Conservation (phyloP, 257 asterid genomes). For the Salvia splendens region DNA sequence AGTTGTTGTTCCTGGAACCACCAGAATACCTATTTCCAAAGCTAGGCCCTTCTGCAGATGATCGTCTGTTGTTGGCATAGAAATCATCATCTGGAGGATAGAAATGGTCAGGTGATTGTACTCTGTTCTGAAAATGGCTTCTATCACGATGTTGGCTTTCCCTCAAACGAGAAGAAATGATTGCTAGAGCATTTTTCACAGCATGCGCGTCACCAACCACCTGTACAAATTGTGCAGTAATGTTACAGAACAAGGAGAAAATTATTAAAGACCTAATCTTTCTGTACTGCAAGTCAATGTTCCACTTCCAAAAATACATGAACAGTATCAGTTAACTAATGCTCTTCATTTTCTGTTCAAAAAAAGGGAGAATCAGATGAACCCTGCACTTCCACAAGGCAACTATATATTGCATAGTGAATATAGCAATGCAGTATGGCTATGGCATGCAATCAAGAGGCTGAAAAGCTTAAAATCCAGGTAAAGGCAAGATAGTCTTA, state of each 20-base stretch:
- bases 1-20: conserved; percentile 55
- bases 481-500: conserved; percentile 6
- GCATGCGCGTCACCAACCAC: conserved; percentile 81
- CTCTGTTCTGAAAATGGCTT: conserved; percentile 56
- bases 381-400: conserved; percentile 24
- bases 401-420: conserved; percentile 14
- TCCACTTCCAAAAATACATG: no score
- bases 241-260: conserved; percentile 15
- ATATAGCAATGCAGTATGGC: conserved; percentile 6
- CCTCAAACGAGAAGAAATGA: conserved; percentile 77
- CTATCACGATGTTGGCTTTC: conserved; percentile 98
- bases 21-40: conserved; percentile 61
- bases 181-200: conserved; percentile 70
- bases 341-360: no score
- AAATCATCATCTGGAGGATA: conserved; percentile 62
- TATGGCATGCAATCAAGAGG: conserved; percentile 14
- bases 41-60: conserved; percentile 58
- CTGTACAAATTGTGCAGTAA: conserved; percentile 41
- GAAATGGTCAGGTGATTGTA: conserved; percentile 66
- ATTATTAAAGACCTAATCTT: conserved; percentile 18
- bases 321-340: no score
- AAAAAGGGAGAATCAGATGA: neutral
- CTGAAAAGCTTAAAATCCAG: conserved; percentile 20
- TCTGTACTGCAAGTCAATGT: neutral
- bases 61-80: conserved; percentile 48